phyloP scores from a whole-genome alignment of 1,284 basidiomycete genomes.

The Anthracocystis panici-leucophaei region DNA sequence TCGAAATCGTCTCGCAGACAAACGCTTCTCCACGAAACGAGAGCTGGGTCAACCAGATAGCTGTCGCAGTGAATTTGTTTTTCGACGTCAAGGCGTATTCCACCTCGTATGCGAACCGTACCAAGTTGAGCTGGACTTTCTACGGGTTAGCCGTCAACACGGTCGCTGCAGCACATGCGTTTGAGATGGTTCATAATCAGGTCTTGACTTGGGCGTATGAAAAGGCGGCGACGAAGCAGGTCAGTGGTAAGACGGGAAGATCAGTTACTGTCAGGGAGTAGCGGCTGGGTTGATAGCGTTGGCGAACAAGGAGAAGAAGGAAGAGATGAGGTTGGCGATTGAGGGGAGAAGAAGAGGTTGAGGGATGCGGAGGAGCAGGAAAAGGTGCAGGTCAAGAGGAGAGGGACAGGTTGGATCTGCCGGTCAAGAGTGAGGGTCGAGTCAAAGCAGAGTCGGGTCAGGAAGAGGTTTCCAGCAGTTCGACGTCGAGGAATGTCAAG shows the following conservation, averaged over 20 bases:
- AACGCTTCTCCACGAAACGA: conserved; percentile 36
- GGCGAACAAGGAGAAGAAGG: conserved; percentile 54
- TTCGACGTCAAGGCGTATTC: conserved; percentile 53
- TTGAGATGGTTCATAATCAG: conserved; percentile 60
- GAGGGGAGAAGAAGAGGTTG: conserved; percentile 48
- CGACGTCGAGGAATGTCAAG: conserved; percentile 29
- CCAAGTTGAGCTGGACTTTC: conserved; percentile 50
- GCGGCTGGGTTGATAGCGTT: conserved; percentile 41
- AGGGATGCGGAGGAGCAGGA: conserved; percentile 26
- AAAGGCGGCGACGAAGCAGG: conserved; percentile 16
- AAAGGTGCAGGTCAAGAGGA: conserved; percentile 23
- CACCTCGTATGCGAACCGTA: conserved; percentile 34
- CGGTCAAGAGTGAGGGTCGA: conserved; percentile 6
- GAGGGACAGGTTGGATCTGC: conserved; percentile 23
- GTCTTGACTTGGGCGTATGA: conserved; percentile 48
- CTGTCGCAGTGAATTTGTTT: conserved; percentile 47
- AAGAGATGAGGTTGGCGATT: conserved; percentile 48
- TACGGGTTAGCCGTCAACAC: conserved; percentile 57
- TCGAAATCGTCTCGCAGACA: conserved; percentile 51
- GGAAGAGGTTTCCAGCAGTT: background rate
- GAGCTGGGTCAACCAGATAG: conserved; percentile 49
- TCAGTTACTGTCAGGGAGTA: conserved; percentile 49
- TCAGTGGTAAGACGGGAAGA: conserved; percentile 46
- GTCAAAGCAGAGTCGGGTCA: conserved; percentile 14
- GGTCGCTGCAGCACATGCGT: conserved; percentile 53